phyloP scores from a whole-genome alignment of 805 yeast species.

The Kazachstania viticola region DNA sequence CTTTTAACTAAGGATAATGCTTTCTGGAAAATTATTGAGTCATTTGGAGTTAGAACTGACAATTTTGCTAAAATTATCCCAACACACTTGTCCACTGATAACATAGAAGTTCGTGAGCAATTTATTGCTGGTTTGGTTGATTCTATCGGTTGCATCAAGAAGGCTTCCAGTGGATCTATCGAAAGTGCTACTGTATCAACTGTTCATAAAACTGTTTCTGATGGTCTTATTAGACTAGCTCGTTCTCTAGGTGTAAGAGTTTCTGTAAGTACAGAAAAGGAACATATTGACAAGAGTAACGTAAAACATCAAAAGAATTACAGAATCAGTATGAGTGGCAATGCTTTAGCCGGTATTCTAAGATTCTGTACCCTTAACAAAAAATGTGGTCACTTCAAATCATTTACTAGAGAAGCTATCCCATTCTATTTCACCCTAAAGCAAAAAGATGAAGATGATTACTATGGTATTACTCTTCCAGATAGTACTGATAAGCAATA shows the following conservation, averaged over 20 bases:
- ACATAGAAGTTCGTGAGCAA: constrained; percentile 30
- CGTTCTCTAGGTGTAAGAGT: constrained; percentile 34
- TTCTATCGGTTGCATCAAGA: constrained; percentile 23
- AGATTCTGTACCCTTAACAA: constrained; percentile 17
- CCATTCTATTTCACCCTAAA: constrained; percentile 24
- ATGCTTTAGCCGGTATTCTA: constrained; percentile 19
- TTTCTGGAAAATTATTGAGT: constrained; percentile 15
- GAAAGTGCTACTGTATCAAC: constrained; percentile 22
- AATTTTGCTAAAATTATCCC: constrained; percentile 24
- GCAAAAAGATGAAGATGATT: constrained; percentile 24
- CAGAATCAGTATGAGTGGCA: constrained; percentile 16
- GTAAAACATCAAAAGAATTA: constrained; percentile 4
- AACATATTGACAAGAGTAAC: constrained; percentile 2
- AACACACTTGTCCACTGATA: constrained; percentile 20
- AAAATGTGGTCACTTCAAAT: not conserved
- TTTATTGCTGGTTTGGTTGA: constrained; percentile 35
- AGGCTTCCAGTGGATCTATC: constrained; percentile 1
- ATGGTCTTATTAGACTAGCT: constrained; percentile 26
- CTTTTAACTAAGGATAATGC: not conserved
- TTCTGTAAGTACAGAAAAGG: constrained; percentile 8
- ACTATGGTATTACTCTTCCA: constrained; percentile 34
- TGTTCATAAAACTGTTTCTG: constrained; percentile 14
- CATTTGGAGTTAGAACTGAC: constrained; percentile 1
- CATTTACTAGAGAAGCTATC: constrained; percentile 5
- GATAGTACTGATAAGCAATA: constrained; percentile 33